Percentiles rank a stretch among this genome's conserved stretches.
phyloP scores from a whole-genome alignment of 148 eudicot genomes.

The Talinum fruticosum region DNA sequence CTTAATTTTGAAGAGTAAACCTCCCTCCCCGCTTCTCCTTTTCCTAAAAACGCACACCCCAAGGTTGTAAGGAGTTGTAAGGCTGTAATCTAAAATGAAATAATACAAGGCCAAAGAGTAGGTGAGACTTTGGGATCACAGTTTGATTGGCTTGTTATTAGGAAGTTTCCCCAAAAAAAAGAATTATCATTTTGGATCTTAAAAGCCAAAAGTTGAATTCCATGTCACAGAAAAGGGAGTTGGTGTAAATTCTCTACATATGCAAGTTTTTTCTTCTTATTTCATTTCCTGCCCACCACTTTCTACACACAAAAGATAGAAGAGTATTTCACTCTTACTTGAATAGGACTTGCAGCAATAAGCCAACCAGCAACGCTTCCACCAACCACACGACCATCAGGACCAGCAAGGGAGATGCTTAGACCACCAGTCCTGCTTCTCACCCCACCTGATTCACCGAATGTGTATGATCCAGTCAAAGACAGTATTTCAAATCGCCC shows the following conservation, averaged over 20 bases:
- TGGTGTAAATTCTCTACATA: no score
- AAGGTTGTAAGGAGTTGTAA: no score
- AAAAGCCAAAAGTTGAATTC: not conserved
- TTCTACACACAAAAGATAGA: not conserved
- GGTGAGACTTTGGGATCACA: no score
- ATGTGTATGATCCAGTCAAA: slow-evolving; percentile 60
- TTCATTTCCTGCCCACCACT: not conserved
- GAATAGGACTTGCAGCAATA: slow-evolving; percentile 75
- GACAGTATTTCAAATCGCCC: slow-evolving; percentile 78
- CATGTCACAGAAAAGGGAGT: not conserved
- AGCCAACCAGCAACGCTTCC: slow-evolving; percentile 79
- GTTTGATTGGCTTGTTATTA: no score
- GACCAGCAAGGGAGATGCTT: slow-evolving; percentile 74
- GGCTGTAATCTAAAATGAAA: no score
- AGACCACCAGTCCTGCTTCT: slow-evolving; percentile 64
- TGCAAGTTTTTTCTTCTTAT: no score
- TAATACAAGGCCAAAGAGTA: no score
- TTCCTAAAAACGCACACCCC: no score
- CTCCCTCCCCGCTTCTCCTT: no score
- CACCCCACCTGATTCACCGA: slow-evolving; percentile 49
- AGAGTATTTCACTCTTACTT: slow-evolving; percentile 36
- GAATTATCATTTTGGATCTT: not conserved
- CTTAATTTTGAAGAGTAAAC: no score
- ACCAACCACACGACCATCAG: slow-evolving; percentile 86
- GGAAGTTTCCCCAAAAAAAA: no score